Evolutionary conservation across 1,139 yeast genomes (phyloP).

Genomic region (Kluyveromyces sp.): DNA sequence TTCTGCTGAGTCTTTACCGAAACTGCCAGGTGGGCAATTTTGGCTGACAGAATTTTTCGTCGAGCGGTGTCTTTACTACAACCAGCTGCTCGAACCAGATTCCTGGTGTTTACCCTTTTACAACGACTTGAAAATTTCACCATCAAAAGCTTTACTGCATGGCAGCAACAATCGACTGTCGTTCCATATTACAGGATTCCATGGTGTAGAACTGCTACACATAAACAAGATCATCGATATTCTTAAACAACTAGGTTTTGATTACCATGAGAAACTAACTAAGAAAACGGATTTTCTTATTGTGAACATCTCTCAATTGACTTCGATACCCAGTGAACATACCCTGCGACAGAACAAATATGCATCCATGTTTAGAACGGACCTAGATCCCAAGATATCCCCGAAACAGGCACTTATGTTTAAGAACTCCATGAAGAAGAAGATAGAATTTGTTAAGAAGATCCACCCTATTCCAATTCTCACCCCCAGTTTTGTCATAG

Average conservation of each 20-base stretch:
- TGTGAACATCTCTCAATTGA: constrained; percentile 43
- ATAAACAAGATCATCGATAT: constrained; percentile 52
- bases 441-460: constrained; percentile 40
- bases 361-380: constrained; percentile 23
- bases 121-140: constrained; percentile 31
- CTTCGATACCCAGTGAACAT: constrained; percentile 30
- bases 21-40: not conserved
- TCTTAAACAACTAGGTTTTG: constrained; percentile 41
- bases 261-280: constrained; percentile 46
- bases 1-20: constrained; percentile 3
- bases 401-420: constrained; percentile 20
- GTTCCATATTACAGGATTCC: constrained; percentile 71
- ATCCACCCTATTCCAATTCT: constrained; percentile 37
- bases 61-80: constrained; percentile 68
- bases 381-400: constrained; percentile 8
- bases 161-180: constrained; percentile 30
- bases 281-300: constrained; percentile 55
- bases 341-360: constrained; percentile 28
- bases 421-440: constrained; percentile 29
- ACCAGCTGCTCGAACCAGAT: constrained; percentile 43
- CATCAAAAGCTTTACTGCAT: constrained; percentile 15
- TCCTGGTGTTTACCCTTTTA: constrained; percentile 66
- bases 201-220: constrained; percentile 77
- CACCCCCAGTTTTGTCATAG: constrained; percentile 30
- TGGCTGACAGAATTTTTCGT: constrained; percentile 76